Evolutionary conservation across 2,329 filamentous ascomycete species (phyloP).

Genomic region (Fusarium pininemorale): DNA sequence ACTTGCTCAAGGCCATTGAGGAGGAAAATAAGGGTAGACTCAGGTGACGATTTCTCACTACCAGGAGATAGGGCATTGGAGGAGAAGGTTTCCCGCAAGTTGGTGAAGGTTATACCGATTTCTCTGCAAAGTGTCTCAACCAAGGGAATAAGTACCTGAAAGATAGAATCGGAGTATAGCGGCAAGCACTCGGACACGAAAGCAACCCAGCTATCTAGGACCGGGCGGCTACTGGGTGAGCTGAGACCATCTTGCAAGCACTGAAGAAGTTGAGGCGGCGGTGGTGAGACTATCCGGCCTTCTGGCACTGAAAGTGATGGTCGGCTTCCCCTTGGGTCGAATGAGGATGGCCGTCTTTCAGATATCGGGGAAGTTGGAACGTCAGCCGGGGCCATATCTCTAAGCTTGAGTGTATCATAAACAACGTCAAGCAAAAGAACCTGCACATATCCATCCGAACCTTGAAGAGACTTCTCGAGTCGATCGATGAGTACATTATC

Average conservation of each 20-base stretch:
- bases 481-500: slow-evolving; percentile 76
- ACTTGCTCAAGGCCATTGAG: slow-evolving; percentile 94
- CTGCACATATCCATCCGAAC: slow-evolving; percentile 76
- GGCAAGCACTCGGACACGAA: slow-evolving; percentile 87
- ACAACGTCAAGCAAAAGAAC: slow-evolving; percentile 82
- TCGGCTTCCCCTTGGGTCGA: slow-evolving; percentile 54
- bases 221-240: slow-evolving; percentile 74
- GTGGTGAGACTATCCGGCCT: slow-evolving; percentile 50
- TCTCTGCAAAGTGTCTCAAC: slow-evolving; percentile 89
- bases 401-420: slow-evolving; percentile 75
- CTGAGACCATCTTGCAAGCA: slow-evolving; percentile 85
- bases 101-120: slow-evolving; percentile 76
- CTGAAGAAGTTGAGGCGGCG: slow-evolving; percentile 78
- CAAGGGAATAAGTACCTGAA: slow-evolving; percentile 88
- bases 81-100: slow-evolving; percentile 72
- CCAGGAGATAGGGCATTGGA: slow-evolving; percentile 36
- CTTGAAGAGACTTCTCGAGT: slow-evolving; percentile 68
- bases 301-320: slow-evolving; percentile 50
- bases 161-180: slow-evolving; percentile 84
- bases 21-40: slow-evolving; percentile 81
- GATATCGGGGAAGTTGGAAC: slow-evolving; percentile 54
- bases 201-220: slow-evolving; percentile 90
- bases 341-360: slow-evolving; percentile 57
- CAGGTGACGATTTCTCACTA: slow-evolving; percentile 57
- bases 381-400: slow-evolving; percentile 55